phyloP scores from a whole-genome alignment of 2,329 filamentous ascomycete species.

The Magnaporthiopsis rhizophila region DNA sequence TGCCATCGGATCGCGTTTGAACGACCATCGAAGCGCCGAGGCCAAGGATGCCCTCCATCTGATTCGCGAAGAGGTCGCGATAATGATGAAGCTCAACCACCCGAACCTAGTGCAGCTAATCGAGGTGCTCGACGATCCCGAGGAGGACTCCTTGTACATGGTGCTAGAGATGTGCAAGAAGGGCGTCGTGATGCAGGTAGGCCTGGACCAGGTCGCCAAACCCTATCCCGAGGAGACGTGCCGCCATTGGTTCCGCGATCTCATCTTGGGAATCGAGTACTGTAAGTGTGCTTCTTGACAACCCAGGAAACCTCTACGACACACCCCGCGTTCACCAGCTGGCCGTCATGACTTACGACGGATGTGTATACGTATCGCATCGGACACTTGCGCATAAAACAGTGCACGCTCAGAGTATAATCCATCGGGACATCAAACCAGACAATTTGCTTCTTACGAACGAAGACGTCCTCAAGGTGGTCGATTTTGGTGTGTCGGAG shows the following conservation, averaged over 20 bases:
- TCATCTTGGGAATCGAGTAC: slow-evolving; percentile 93
- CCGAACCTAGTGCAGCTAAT: slow-evolving; percentile 88
- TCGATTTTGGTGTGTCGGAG: slow-evolving; percentile 98
- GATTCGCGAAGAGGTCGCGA: slow-evolving; percentile 93
- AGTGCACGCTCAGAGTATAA: slow-evolving; percentile 91
- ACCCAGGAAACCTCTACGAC: no score
- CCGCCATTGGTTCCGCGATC: slow-evolving; percentile 86
- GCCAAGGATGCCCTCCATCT: slow-evolving; percentile 68
- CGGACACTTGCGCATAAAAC: not conserved
- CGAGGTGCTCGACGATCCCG: slow-evolving; percentile 90
- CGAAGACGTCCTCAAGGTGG: slow-evolving; percentile 91
- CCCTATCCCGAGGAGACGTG: slow-evolving; percentile 79
- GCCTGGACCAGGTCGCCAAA: slow-evolving; percentile 70
- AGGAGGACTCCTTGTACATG: slow-evolving; percentile 96
- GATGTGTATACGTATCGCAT: not conserved
- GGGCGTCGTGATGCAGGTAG: slow-evolving; percentile 93
- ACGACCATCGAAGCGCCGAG: slow-evolving; percentile 33
- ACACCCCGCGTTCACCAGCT: not conserved
- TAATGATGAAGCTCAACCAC: slow-evolving; percentile 98
- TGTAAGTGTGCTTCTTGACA: slow-evolving; percentile 40
- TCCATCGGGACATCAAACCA: slow-evolving; percentile 95
- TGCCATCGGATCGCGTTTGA: not conserved
- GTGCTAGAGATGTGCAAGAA: slow-evolving; percentile 99
- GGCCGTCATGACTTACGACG: not conserved
- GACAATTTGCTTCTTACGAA: slow-evolving; percentile 88